Evolutionary conservation across 2,329 filamentous ascomycete genomes (phyloP), one percentile per base, ranked within the genome.

Genomic region (Fusarium sp.): DNA sequence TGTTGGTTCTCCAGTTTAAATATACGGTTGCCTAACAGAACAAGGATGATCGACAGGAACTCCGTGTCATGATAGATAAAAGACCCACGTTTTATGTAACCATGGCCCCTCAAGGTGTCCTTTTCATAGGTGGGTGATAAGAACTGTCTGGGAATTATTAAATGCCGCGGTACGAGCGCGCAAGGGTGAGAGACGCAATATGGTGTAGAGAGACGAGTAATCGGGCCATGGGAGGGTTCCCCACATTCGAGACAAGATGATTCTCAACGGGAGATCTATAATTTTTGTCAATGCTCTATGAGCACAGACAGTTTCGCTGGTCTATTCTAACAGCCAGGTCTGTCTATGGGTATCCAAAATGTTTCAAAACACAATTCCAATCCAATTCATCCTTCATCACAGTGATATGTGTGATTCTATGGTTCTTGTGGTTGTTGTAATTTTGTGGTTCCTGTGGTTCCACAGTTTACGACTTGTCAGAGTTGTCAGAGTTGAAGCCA

Each of bases 401-500:
- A 27, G 2, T 27, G 22, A 59, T n/a, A 7, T 36, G 18, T 36
- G 18, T 31, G 10, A n/a, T 20, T n/a, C 20, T 57, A 13, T 25
- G 16, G 16, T 40, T n/a, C 22, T 13, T 40, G 20, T 38, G 16
- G 18, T 38, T 38, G 4, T 18, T 25, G 22, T 52, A 2, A 11
- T 52, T 3, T 3, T 36, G 29, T 18, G 31, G 20, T 40, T n/a
- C 11, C 16, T 38, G 20, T 38, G 4, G 22, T 27, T 16, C 56
- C 22, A 25, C 36, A 7, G 56, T 29, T 20, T 42, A 74, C 14
- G 72, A 74, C 71, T 74, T 74, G 52, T 74, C 72, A 20, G 72
- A 74, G 65, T 74, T 74, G 52, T 74, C 72, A 20, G 72, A 74
- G 65, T 69, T 73, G 36, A 69, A 74, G 27, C 71, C 72, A 50